Conservation (phyloP, 148 eudicot genomes). For the Fagopyrum esculentum region DNA sequence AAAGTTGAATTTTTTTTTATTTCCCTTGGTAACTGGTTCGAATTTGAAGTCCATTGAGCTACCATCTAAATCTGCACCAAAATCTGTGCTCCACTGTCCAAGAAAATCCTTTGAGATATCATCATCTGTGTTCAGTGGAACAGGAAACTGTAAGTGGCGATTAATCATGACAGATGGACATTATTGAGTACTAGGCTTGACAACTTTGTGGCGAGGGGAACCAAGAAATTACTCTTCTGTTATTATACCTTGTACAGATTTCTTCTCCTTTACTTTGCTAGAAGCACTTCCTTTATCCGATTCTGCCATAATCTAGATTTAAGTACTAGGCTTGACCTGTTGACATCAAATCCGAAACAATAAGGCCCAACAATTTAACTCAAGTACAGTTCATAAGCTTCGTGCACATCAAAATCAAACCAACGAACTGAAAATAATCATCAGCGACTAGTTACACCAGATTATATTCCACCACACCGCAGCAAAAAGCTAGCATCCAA, state of each 20-base stretch:
- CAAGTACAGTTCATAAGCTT: background rate
- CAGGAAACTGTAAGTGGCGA: background rate
- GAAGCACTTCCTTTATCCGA: conserved; percentile 33
- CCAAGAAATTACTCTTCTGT: background rate
- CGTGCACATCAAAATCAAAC: background rate
- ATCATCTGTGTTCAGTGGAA: conserved; percentile 40
- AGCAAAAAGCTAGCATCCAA: no score
- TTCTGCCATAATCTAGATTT: conserved; percentile 35
- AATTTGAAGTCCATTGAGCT: conserved; percentile 76
- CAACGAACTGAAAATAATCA: background rate
- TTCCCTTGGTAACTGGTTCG: conserved; percentile 54
- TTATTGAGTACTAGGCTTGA: no score
- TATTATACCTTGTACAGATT: conserved; percentile 33
- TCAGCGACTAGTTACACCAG: background rate
- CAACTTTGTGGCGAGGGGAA: background rate
- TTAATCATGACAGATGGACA: conserved; percentile 8
- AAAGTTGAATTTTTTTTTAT: conserved; percentile 63
- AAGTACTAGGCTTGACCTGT: background rate
- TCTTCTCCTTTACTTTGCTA: conserved; percentile 31
- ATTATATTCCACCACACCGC: background rate
- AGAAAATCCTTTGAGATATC: conserved; percentile 76
- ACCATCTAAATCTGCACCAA: conserved; percentile 39
- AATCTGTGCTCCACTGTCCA: conserved; percentile 62
- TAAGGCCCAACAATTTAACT: background rate
- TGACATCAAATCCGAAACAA: background rate